These are phyloP conservation scores for Draba incana DNA, from an alignment of 345 rosid species.

Conservation along the genomic window DNA sequence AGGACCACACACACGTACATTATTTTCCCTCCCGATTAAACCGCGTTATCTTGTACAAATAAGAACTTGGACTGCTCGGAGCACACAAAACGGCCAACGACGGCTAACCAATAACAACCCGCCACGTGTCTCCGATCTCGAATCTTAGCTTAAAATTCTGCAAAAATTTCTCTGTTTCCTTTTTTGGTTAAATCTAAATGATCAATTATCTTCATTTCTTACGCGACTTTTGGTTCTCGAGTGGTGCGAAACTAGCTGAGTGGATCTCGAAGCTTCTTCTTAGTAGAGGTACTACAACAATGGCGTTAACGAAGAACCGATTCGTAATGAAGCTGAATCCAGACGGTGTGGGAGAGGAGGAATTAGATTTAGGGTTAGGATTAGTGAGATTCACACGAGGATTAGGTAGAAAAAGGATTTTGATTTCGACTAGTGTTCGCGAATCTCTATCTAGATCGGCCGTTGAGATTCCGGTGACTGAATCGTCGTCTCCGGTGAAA, in stretches of 20 bases:
- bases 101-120: not conserved
- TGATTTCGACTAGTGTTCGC: slow-evolving; percentile 40
- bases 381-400: slow-evolving; percentile 55
- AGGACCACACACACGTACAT: too few relatives aligned
- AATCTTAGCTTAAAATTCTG: not conserved
- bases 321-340: slow-evolving; percentile 34
- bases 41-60: too few relatives aligned
- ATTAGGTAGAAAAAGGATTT: slow-evolving; percentile 75
- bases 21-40: too few relatives aligned
- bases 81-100: slow-evolving; percentile 20
- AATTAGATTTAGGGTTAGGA: slow-evolving; percentile 48
- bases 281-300: slow-evolving; percentile 10
- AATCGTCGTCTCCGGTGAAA: slow-evolving; percentile 25
- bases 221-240: slow-evolving; percentile 36
- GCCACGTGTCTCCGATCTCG: slow-evolving; percentile 15
- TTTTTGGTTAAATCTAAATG: not conserved
- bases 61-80: too few relatives aligned
- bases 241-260: not conserved
- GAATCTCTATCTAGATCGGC: slow-evolving; percentile 24
- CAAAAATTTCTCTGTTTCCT: not conserved
- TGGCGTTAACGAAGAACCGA: slow-evolving; percentile 48
- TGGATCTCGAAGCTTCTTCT: slow-evolving; percentile 20
- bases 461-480: slow-evolving; percentile 38
- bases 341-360: slow-evolving; percentile 13
- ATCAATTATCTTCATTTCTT: slow-evolving; percentile 36